Conservation (phyloP, 2,329 filamentous ascomycete species). For the Phaeosphaeria sp. region DNA sequence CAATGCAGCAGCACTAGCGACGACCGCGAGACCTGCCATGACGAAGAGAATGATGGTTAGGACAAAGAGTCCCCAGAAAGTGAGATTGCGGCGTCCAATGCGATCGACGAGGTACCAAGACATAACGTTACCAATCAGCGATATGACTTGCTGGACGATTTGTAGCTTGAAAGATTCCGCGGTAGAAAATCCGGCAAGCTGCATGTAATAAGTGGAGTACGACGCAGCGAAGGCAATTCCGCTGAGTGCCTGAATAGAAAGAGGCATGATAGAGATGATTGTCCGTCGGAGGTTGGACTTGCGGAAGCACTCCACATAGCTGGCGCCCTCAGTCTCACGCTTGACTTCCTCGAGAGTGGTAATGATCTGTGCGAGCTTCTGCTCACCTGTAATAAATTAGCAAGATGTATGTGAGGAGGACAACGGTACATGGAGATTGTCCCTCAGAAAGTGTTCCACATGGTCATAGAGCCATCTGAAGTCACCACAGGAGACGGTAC, state of each 20-base stretch:
- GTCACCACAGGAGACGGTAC: not conserved
- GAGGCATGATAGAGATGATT: constrained; percentile 64
- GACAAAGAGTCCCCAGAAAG: constrained; percentile 68
- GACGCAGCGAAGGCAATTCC: constrained; percentile 37
- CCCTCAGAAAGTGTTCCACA: too few species aligned
- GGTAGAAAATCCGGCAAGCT: constrained; percentile 49
- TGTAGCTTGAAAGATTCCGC: constrained; percentile 48
- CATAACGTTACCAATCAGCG: constrained; percentile 68
- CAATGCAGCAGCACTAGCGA: constrained; percentile 61
- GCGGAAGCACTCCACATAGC: constrained; percentile 81
- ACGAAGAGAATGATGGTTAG: constrained; percentile 73
- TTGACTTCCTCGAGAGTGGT: constrained; percentile 44
- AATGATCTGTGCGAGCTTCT: constrained; percentile 29
- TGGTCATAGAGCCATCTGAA: too few species aligned
- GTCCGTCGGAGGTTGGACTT: constrained; percentile 77
- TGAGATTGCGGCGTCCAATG: constrained; percentile 75
- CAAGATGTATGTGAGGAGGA: not conserved
- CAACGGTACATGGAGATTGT: too few species aligned
- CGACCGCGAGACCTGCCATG: constrained; percentile 40
- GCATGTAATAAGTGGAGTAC: constrained; percentile 51
- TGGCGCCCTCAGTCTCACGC: constrained; percentile 62
- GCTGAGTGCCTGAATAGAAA: constrained; percentile 50
- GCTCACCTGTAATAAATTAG: constrained; percentile 2
- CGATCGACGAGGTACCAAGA: constrained; percentile 80
- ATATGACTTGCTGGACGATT: constrained; percentile 62